Conservation (phyloP, 768 basidiomycete species). For the Kwoniella dejecticola region DNA sequence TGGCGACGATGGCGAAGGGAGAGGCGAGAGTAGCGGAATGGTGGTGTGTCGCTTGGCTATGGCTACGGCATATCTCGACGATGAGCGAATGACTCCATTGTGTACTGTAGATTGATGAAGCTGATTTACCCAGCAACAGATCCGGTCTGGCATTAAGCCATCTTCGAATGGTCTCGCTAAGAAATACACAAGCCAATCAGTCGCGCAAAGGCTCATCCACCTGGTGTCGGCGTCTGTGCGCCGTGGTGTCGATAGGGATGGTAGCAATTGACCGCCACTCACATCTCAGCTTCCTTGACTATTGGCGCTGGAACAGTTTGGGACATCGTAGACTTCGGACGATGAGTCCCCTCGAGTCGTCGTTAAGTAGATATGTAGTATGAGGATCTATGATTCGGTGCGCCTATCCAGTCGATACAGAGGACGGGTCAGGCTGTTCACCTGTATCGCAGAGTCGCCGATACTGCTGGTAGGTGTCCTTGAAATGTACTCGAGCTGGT, state of each 20-base stretch:
- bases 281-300: constrained; percentile 19
- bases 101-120: no score
- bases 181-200: no score
- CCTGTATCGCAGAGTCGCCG: no score
- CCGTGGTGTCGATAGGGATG: not conserved
- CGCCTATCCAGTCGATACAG: no score
- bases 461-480: no score
- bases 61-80: constrained; percentile 1
- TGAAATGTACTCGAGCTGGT: no score
- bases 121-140: constrained; percentile 9
- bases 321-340: not conserved
- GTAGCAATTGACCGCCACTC: not conserved
- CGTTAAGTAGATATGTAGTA: no score
- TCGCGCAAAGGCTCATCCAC: no score
- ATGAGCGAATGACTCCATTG: no score
- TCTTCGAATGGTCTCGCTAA: constrained; percentile 13
- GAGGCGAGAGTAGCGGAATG: constrained; percentile 16
- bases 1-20: not conserved
- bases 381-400: no score
- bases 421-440: no score
- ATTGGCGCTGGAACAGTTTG: not conserved
- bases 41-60: constrained; percentile 22
- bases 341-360: not conserved
- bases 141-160: constrained; percentile 24
- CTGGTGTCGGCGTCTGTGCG: not conserved